These are phyloP conservation scores for Planoprotostelium fungivorum DNA, from an alignment of 78 protist genomes.

Conservation along the genomic window DNA sequence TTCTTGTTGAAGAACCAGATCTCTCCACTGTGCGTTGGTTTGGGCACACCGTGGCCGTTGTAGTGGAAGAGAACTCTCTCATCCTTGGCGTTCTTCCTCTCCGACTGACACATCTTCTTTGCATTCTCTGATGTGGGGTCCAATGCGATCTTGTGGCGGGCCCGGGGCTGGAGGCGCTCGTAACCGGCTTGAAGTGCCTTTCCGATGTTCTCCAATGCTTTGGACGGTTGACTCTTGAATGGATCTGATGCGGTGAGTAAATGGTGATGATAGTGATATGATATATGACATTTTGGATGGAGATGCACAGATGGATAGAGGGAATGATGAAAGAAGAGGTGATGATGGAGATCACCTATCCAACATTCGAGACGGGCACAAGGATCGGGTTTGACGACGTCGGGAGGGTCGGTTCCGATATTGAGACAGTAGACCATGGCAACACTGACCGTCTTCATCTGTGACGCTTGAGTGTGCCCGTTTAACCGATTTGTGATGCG, in stretches of 20 bases:
- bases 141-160: constrained; percentile 17
- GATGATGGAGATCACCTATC: constrained; percentile 34
- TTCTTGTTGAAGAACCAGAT: constrained; percentile 90
- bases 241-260: constrained; percentile 19
- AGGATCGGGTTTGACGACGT: constrained; percentile 53
- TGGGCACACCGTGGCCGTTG: constrained; percentile 97
- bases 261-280: no score
- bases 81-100: constrained; percentile 49
- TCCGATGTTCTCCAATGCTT: constrained; percentile 69
- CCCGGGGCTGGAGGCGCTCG: constrained; percentile 60
- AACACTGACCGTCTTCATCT: constrained; percentile 65
- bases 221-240: constrained; percentile 6
- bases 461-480: not conserved
- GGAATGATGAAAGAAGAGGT: not conserved
- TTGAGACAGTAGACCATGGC: constrained; percentile 75
- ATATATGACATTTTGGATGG: no score
- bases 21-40: constrained; percentile 84
- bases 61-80: constrained; percentile 90
- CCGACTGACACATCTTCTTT: constrained; percentile 30
- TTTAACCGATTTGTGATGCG: not conserved
- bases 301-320: no score
- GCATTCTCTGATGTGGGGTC: constrained; percentile 55
- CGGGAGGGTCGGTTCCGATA: constrained; percentile 89
- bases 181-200: constrained; percentile 64
- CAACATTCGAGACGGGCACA: constrained; percentile 75